These are phyloP conservation scores for Sporothrix pseudoabietina DNA, from an alignment of 2,329 filamentous ascomycete genomes.

Conservation along the genomic window DNA sequence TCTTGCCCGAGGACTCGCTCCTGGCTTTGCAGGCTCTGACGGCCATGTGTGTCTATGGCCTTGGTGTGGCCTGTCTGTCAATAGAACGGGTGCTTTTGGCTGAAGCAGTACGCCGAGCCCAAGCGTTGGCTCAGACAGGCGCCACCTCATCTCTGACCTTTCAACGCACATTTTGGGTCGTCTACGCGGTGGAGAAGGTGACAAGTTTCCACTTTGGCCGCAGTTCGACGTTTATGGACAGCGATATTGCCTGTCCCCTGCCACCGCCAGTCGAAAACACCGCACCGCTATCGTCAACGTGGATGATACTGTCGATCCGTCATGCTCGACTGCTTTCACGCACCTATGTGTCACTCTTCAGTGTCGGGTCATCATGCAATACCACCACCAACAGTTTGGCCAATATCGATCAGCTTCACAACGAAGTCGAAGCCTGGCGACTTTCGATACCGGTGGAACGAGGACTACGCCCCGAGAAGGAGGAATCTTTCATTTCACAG, in stretches of 20 bases:
- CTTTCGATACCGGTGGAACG: constrained; percentile 35
- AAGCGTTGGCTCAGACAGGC: constrained; percentile 37
- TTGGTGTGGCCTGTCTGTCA: constrained; percentile 39
- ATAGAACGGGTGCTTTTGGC: constrained; percentile 41
- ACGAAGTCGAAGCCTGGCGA: constrained; percentile 41
- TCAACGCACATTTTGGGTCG: constrained; percentile 40
- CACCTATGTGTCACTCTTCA: constrained; percentile 40
- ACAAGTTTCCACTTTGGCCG: constrained; percentile 41
- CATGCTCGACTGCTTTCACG: constrained; percentile 39
- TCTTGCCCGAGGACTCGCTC: constrained; percentile 40
- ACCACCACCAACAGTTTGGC: constrained; percentile 37
- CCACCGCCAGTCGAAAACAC: constrained; percentile 28
- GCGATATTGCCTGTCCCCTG: constrained; percentile 41
- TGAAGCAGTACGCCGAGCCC: constrained; percentile 40
- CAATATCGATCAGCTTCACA: constrained; percentile 37
- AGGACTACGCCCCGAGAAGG: constrained; percentile 19
- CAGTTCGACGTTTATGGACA: constrained; percentile 41
- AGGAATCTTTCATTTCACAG: neutral
- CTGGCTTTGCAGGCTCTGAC: constrained; percentile 40
- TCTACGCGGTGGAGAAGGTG: constrained; percentile 39
- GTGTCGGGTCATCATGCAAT: constrained; percentile 38
- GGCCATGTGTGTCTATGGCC: constrained; percentile 40
- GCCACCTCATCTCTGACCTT: constrained; percentile 30
- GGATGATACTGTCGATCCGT: constrained; percentile 38
- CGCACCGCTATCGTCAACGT: constrained; percentile 33